Base-by-base conservation (phyloP, 2,329 filamentous ascomycete genomes). In the Tolypocladium ovalisporum region DNA sequence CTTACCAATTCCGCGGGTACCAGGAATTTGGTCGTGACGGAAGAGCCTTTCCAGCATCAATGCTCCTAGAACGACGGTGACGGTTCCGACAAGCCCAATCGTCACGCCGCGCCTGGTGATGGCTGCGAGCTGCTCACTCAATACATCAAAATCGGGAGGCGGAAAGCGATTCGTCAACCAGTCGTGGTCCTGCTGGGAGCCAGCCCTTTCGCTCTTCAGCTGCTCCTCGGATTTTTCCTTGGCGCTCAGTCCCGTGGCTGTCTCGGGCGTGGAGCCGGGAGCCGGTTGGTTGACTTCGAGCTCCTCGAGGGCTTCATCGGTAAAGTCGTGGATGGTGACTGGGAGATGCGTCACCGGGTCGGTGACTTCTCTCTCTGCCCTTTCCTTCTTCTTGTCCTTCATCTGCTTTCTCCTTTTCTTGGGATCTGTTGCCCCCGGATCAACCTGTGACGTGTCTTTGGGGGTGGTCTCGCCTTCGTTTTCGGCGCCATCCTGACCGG, bases 311-410 rank as follows among this genome's bases (percentile, higher is more conserved):
- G 87, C 83, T 42, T 82, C 79, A 34, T 79, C 76, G 0, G 86
- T 88, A 63, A 85, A 85, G 65, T 89, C 87, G 65, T 87, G 84
- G 39, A 89, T 86, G 39, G 72, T 75, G 53, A 89, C 78, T 1
- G 86, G 85, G 3, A 89, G 75, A 69, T 89, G 87, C 1, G 87
- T 90, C 42, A 89, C 79, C 0, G 86, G 86, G 64, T 90, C 87
- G 1, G 86, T 89, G 52, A 89, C 86, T 66, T 87, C 78, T 59
- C 79, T 73, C n/a, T 78, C 76, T n/a, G 73, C 76, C 49, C 73
- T 73, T 54, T 77, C 73, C 52, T 70, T 68, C 54, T 73, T 73
- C 13, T 64, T 68, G 58, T 75, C 75, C 63, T 79, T 78, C 66
- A 77, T 75, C 9, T 73, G 70, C 57, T 79, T 80, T 29, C 77